Evolutionary conservation across 2,329 filamentous ascomycete genomes (phyloP), one percentile per base, ranked within the genome.

Genomic region (Teratosphaeriaceae sp.): DNA sequence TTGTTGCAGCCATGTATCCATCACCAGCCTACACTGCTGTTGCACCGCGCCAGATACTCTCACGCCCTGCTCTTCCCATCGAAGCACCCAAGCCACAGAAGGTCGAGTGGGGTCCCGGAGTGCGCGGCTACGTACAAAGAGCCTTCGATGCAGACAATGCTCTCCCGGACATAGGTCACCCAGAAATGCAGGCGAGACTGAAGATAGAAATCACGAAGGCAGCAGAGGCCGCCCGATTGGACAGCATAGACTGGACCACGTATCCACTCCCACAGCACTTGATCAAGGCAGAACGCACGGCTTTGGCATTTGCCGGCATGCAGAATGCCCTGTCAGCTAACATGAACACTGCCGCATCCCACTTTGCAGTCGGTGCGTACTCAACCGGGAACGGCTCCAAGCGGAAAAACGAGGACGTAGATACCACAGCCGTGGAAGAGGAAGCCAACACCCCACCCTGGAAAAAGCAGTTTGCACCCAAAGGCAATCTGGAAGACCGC

Each of bases 241-340:
- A 84, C 60, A 74, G 74, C 20, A 80, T 86, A 62, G 78, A 96
- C 69, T 98, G 92, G 92, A 78, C 84, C 50, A 75, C 70, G 20
- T 78, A 94, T 70, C 86, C 85, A 31, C 72, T 96, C 12, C 92
- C 92, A 5, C 90, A 97, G 65, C 74, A 86, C 49, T 73, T 96
- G 65, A 82, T 96, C 49, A 78, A 77, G 61, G 76, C 78, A 54
- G 86, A 88, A 64, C 83, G 79, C 45, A 71, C 68, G 44, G 60
- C 65, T 48, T 57, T 67, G 53, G 68, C 75, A 53, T 44, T 53
- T 39, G 49, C 59, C 56, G 47, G 48, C 40, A 46, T 46, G 29
- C 55, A 56, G 24, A 41, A 46, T 42, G 47, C 47, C n/a, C 30
- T 48, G 19, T 22, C 52, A 53, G 50, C 57, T 59, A 61, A 59